Percentiles rank a stretch among this genome's conserved stretches.
These are phyloP conservation scores for Talaromyces rugulosus DNA, from an alignment of 2,329 filamentous ascomycete species.

Conservation along the genomic window DNA sequence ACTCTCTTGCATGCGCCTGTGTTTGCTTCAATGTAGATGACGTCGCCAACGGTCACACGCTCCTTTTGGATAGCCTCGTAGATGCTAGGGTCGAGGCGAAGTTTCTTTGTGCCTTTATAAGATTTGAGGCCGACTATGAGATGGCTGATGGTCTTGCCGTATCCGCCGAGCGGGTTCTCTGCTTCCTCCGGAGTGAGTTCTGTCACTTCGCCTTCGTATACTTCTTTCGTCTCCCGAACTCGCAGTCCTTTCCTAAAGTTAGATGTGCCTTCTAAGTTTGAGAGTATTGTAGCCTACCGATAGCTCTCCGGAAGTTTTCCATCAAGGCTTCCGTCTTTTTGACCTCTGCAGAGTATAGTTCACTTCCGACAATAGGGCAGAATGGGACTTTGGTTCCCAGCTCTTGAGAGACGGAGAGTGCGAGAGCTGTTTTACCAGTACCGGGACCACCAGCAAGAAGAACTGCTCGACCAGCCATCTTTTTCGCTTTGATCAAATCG, in stretches of 20 bases:
- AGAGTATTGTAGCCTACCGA: slow-evolving; percentile 53
- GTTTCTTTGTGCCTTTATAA: slow-evolving; percentile 94
- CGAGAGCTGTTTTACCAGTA: slow-evolving; percentile 94
- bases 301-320: slow-evolving; percentile 97
- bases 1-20: slow-evolving; percentile 97
- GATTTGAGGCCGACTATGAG: slow-evolving; percentile 92
- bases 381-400: slow-evolving; percentile 97
- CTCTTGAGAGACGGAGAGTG: slow-evolving; percentile 92
- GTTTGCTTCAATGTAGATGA: slow-evolving; percentile 99
- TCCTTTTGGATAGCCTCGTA: slow-evolving; percentile 99
- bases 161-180: slow-evolving; percentile 93
- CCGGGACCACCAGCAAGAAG: slow-evolving; percentile 90
- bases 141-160: slow-evolving; percentile 96
- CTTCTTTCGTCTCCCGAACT: slow-evolving; percentile 97
- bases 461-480: slow-evolving; percentile 94
- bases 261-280: slow-evolving; percentile 9
- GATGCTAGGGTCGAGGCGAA: slow-evolving; percentile 93
- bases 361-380: slow-evolving; percentile 95
- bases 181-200: slow-evolving; percentile 97
- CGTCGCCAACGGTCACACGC: slow-evolving; percentile 89
- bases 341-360: slow-evolving; percentile 95
- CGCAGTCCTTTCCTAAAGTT: slow-evolving; percentile 58
- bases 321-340: slow-evolving; percentile 99
- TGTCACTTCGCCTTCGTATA: slow-evolving; percentile 97
- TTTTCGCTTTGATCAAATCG: slow-evolving; percentile 91